These are phyloP conservation scores for Tanacetum coccineum DNA, from an alignment of 129 eudicot species.

Conservation along the genomic window DNA sequence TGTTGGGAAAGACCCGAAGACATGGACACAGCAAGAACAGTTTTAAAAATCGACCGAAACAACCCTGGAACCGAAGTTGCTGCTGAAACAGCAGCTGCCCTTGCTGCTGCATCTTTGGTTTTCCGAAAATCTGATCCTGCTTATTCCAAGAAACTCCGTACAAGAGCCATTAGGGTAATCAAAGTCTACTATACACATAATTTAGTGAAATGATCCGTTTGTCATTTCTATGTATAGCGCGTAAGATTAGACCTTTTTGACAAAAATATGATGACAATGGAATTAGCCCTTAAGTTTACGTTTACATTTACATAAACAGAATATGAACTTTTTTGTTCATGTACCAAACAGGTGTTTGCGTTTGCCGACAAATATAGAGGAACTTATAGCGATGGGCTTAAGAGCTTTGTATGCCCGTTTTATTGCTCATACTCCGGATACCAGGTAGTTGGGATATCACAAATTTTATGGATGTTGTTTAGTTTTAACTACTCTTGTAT, in stretches of 20 bases:
- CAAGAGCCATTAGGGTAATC: slow-evolving; percentile 43
- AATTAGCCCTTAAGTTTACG: background rate
- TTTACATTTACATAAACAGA: background rate
- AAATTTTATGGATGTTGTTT: no score
- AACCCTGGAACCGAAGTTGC: slow-evolving; percentile 70
- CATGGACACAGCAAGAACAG: slow-evolving; percentile 63
- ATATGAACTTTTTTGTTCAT: background rate
- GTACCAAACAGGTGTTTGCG: slow-evolving; percentile 37
- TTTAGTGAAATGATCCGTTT: background rate
- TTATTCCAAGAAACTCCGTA: slow-evolving; percentile 46
- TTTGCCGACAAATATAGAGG: slow-evolving; percentile 56
- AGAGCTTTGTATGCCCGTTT: slow-evolving; percentile 53
- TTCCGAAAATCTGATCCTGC: slow-evolving; percentile 31
- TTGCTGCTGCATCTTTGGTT: slow-evolving; percentile 61
- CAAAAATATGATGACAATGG: no score
- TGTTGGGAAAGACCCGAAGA: slow-evolving; percentile 80
- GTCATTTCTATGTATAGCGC: no score
- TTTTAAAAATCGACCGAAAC: slow-evolving; percentile 31
- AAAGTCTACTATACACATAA: background rate
- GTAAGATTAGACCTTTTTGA: no score
- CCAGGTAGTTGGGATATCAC: slow-evolving; percentile 28
- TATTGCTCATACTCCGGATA: slow-evolving; percentile 62
- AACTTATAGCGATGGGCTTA: slow-evolving; percentile 48
- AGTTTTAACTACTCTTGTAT: no score
- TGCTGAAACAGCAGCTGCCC: slow-evolving; percentile 76